Conservation (phyloP, 768 basidiomycete genomes). For the Phaffia tasmanica region DNA sequence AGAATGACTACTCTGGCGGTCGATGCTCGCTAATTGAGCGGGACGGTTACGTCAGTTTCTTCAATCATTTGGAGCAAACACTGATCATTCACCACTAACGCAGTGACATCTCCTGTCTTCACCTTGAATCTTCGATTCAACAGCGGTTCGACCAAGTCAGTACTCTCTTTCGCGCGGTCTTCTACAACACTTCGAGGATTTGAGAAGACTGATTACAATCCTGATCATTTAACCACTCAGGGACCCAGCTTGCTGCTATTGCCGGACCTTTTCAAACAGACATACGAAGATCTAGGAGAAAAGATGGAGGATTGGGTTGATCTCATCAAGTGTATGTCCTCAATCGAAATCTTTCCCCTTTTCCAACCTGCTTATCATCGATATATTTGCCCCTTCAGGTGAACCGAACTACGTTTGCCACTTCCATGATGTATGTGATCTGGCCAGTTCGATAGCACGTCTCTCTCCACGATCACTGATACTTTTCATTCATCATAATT, state of each 20-base stretch:
- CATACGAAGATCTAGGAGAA: conserved; percentile 40
- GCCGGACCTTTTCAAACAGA: conserved; percentile 39
- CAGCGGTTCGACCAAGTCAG: conserved; percentile 41
- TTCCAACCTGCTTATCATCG: no score
- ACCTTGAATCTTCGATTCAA: no score
- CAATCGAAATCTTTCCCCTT: background rate
- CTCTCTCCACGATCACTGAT: background rate
- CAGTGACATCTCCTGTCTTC: background rate
- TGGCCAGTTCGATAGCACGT: background rate
- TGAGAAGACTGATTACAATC: background rate
- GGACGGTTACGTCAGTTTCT: conserved; percentile 23
- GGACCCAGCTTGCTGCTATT: conserved; percentile 39
- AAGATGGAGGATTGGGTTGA: conserved; percentile 37
- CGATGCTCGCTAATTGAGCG: conserved; percentile 40
- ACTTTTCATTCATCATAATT: background rate
- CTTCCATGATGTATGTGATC: conserved; percentile 38
- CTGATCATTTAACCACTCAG: conserved; percentile 11
- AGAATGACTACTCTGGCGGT: conserved; percentile 42
- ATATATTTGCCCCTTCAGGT: background rate
- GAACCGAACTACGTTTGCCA: conserved; percentile 42
- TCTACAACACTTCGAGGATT: background rate
- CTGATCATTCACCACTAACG: background rate
- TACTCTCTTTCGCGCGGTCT: background rate
- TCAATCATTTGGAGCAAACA: no score
- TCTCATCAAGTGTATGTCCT: conserved; percentile 37